Base-by-base conservation (phyloP, 179 eudicot genomes). In the Patellifolia procumbens region DNA sequence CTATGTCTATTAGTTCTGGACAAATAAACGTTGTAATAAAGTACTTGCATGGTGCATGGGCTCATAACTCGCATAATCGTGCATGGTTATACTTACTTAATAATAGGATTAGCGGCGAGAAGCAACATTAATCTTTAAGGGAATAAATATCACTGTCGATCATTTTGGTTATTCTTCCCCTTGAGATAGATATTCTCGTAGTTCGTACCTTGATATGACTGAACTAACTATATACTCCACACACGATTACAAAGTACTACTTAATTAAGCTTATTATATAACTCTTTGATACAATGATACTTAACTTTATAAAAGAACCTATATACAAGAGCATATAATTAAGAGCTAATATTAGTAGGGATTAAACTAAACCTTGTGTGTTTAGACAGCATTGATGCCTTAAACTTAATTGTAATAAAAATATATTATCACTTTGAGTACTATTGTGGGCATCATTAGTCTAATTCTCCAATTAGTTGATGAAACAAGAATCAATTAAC, bases 401-500 rank as follows among this genome's bases (percentile, higher is more conserved):
- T 42, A 67, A 67, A n/a, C 49, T 10, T 17, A 7, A 67, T 52
- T 42, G 24, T 43, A 67, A 59, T 2, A 19, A 64, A 22, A 24
- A 12, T n/a, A n/a, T n/a, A 65, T 67, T 11, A 45, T 32, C 45
- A 35, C 68, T 63, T 20, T 34, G 45, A 63, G 11, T 64, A 35
- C 46, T 35, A 24, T 19, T 67, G 20, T 70, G 59, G 3, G 49
- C 60, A 12, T 70, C 12, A 70, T 49, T 48, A 70, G 20, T 70
- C 9, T 48, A 49, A 48, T 1, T 26, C 28, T 69, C 59, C 59
- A 69, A 49, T 49, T 69, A 69, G 28, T 31, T 32, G 42, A 32
- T 49, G 73, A 49, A 77, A 22, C 68, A 58, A 70, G 75, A 76
- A 59, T 70, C 75, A 49, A 29, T 4, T 6, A 46, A 48, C 26